Percentiles rank a stretch among this genome's conserved stretches.
Evolutionary conservation across 1,284 basidiomycete genomes (phyloP).

Genomic region (Polyporus tsugae): DNA sequence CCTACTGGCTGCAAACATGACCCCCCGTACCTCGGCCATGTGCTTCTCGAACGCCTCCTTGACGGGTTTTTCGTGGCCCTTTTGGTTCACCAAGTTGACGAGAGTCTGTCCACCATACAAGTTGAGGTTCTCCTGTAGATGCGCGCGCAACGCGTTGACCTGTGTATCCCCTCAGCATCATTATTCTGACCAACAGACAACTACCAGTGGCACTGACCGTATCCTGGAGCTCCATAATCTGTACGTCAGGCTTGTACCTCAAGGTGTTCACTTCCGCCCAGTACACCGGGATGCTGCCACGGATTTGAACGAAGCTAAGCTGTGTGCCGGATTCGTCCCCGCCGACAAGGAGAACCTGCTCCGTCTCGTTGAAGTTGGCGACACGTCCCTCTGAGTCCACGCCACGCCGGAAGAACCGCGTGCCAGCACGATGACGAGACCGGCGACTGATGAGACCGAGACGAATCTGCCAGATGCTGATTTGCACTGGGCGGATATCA

Average conservation of each 20-base stretch:
- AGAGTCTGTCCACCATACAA: slow-evolving; percentile 86
- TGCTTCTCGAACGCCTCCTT: slow-evolving; percentile 95
- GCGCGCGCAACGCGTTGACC: slow-evolving; percentile 77
- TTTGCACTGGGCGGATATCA: slow-evolving; percentile 81
- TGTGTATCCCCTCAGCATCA: slow-evolving; percentile 42
- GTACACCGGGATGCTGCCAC: slow-evolving; percentile 94
- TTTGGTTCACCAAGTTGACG: slow-evolving; percentile 96
- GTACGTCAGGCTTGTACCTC: slow-evolving; percentile 96
- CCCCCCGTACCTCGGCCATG: slow-evolving; percentile 62
- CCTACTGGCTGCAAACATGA: no score
- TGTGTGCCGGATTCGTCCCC: slow-evolving; percentile 65
- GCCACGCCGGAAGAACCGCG: slow-evolving; percentile 96
- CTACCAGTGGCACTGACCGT: slow-evolving; percentile 61
- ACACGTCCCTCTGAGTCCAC: slow-evolving; percentile 86
- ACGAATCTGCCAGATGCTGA: slow-evolving; percentile 85
- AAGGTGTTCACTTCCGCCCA: slow-evolving; percentile 99
- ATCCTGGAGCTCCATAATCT: slow-evolving; percentile 92
- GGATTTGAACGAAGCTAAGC: slow-evolving; percentile 91
- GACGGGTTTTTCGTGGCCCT: slow-evolving; percentile 93
- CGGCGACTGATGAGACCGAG: slow-evolving; percentile 93
- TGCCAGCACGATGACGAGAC: slow-evolving; percentile 93
- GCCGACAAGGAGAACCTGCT: slow-evolving; percentile 84
- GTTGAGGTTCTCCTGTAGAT: slow-evolving; percentile 80
- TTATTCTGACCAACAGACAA: not conserved
- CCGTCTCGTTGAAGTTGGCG: slow-evolving; percentile 95